Evolutionary conservation across 352 stramenopile genomes (phyloP).

Genomic region (Aphanomyces astaci): DNA sequence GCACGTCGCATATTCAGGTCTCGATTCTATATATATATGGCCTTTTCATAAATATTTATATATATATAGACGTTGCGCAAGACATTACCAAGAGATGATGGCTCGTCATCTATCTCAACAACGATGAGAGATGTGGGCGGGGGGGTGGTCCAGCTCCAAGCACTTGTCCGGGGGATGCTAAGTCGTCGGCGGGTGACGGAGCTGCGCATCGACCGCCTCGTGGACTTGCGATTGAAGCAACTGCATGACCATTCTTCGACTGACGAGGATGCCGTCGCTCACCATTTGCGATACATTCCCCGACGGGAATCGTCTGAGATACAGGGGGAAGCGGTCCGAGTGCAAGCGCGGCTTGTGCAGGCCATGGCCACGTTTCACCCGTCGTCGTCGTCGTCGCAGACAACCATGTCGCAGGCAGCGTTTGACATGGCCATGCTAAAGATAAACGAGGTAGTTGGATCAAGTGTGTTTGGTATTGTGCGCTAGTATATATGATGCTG

Average conservation of each 20-base stretch:
- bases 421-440: conserved; percentile 17
- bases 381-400: background rate
- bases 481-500: no score
- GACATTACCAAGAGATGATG: background rate
- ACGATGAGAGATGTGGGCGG: background rate
- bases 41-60: background rate
- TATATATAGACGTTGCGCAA: background rate
- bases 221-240: conserved; percentile 37
- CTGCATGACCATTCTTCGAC: conserved; percentile 18
- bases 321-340: background rate
- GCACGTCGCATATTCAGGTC: background rate
- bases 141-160: background rate
- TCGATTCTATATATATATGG: background rate
- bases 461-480: background rate
- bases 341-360: conserved; percentile 1
- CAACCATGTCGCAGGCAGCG: background rate
- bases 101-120: background rate
- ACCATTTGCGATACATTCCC: conserved; percentile 2
- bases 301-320: background rate
- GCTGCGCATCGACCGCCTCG: conserved; percentile 44
- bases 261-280: background rate
- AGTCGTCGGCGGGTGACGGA: conserved; percentile 23
- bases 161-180: background rate
- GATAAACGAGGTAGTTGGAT: background rate
- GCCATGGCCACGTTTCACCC: background rate